Conservation (phyloP, 164 flowering plant species). For the Macadamia integrifolia region DNA sequence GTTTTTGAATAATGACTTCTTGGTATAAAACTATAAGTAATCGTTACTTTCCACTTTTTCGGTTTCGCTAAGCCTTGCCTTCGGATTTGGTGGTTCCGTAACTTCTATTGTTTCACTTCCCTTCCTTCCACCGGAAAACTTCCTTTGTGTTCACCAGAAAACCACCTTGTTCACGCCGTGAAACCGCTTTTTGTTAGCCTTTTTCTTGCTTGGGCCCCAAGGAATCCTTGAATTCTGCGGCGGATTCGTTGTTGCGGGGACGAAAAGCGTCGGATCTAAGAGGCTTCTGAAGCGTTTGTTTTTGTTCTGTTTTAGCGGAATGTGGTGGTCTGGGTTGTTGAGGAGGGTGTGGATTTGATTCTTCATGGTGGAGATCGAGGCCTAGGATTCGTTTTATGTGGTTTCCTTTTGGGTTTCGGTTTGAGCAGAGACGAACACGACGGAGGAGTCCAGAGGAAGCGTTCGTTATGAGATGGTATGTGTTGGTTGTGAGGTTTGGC, state of each 20-base stretch:
- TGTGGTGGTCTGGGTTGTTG: slow-evolving; percentile 40
- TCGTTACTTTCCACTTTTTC: slow-evolving; percentile 30
- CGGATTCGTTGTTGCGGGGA: neutral
- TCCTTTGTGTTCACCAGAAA: slow-evolving; percentile 26
- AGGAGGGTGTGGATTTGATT: slow-evolving; percentile 7
- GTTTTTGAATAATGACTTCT: neutral
- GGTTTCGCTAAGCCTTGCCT: slow-evolving; percentile 33
- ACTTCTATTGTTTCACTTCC: slow-evolving; percentile 5
- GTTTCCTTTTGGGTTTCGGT: slow-evolving; percentile 8
- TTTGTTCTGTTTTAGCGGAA: slow-evolving; percentile 27
- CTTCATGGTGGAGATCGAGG: slow-evolving; percentile 32
- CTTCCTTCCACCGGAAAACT: slow-evolving; percentile 21
- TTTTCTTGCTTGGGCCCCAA: neutral
- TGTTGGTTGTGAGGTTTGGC: slow-evolving; percentile 3
- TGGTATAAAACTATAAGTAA: slow-evolving; percentile 50
- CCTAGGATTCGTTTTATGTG: slow-evolving; percentile 32
- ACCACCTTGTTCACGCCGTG: slow-evolving; percentile 20
- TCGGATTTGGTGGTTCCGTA: slow-evolving; percentile 17
- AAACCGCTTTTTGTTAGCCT: slow-evolving; percentile 4
- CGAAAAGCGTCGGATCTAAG: slow-evolving; percentile 25
- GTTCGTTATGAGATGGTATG: slow-evolving; percentile 77
- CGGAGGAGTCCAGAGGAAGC: slow-evolving; percentile 37
- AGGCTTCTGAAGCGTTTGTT: slow-evolving; percentile 7
- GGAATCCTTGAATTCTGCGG: neutral
- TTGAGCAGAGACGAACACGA: slow-evolving; percentile 15